Percentiles rank a stretch among this genome's conserved stretches.
Evolutionary conservation across 495 filamentous ascomycete genomes (phyloP).

Genomic region (Penicillium paradoxum): DNA sequence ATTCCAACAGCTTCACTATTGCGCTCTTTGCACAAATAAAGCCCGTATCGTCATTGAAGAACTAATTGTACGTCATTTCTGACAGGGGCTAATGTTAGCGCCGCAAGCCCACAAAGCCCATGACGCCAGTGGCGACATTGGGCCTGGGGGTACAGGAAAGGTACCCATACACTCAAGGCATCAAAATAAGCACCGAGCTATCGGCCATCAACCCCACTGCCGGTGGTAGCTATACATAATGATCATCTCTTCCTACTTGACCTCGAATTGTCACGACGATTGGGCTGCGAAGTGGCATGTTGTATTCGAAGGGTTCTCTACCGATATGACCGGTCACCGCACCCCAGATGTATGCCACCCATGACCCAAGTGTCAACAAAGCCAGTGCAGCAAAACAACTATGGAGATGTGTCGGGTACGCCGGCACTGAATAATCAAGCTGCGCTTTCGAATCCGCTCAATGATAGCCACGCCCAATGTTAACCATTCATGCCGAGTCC

Average conservation of each 20-base stretch:
- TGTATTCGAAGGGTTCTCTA: conserved; percentile 23
- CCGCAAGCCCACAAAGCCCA: background rate
- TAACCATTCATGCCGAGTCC: conserved; percentile 38
- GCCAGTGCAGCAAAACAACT: conserved; percentile 27
- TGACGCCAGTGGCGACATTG: conserved; percentile 4
- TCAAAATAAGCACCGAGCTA: background rate
- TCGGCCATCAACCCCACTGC: background rate
- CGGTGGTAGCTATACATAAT: background rate
- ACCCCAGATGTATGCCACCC: conserved; percentile 45
- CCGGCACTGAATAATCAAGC: conserved; percentile 16
- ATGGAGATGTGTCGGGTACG: conserved; percentile 24
- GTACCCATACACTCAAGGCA: background rate
- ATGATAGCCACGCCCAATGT: conserved; percentile 27
- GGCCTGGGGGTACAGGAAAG: background rate
- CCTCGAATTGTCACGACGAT: background rate
- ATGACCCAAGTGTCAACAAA: conserved; percentile 30
- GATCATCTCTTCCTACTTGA: background rate
- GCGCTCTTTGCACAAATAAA: background rate
- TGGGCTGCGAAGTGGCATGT: background rate
- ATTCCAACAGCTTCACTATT: background rate
- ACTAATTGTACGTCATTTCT: background rate
- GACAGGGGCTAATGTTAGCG: background rate
- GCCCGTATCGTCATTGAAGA: background rate
- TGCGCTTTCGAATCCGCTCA: conserved; percentile 21
- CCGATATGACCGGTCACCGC: conserved; percentile 37